Conservation (phyloP, 148 eudicot genomes). For the Amaranthus cruentus region DNA sequence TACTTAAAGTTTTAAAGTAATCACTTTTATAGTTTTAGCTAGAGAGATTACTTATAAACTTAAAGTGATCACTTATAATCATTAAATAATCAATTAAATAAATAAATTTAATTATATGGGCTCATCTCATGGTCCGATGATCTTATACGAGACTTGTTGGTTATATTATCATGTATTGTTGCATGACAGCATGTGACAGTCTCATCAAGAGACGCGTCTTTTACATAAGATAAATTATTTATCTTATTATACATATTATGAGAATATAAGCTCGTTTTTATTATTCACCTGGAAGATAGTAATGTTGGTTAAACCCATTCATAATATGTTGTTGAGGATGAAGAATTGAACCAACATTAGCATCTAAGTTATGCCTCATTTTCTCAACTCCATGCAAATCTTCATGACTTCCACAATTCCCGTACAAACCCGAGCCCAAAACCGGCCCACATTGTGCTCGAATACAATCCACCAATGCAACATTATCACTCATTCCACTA, state of each 20-base stretch:
- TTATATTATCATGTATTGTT: no score
- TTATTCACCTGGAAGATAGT: constrained; percentile 46
- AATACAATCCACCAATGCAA: constrained; percentile 30
- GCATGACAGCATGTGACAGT: no score
- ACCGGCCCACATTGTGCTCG: constrained; percentile 32
- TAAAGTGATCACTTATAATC: no score
- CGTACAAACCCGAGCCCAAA: constrained; percentile 27
- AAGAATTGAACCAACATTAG: constrained; percentile 31
- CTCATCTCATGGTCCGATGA: no score
- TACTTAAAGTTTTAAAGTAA: no score
- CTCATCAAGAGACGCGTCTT: no score
- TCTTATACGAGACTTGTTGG: no score
- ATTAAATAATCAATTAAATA: no score
- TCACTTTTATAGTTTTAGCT: no score
- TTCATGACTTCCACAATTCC: constrained; percentile 28
- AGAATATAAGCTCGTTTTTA: background rate
- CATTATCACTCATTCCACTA: constrained; percentile 27
- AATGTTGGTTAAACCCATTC: constrained; percentile 54
- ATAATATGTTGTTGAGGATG: constrained; percentile 44
- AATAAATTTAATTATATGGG: no score
- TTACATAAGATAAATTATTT: no score
- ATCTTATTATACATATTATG: background rate
- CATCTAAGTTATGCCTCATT: constrained; percentile 35
- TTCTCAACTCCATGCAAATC: constrained; percentile 32
- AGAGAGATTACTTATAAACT: no score